Base-by-base conservation (phyloP, 352 stramenopile species). In the Pythium sp. region DNA sequence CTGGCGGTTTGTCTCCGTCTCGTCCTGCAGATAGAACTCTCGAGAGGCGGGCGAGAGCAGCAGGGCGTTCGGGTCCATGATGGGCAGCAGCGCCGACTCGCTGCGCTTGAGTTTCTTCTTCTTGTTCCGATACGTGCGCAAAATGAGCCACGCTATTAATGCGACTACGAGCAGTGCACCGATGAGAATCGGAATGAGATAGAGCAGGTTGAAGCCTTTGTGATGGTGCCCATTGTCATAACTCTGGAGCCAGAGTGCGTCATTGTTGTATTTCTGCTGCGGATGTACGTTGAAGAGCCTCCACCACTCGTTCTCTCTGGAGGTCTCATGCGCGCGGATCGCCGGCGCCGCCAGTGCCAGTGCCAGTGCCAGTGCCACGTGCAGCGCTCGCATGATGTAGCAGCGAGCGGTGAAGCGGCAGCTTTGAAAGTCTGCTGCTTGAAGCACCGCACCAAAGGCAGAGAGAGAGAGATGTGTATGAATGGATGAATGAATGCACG, bases 161-260 rank as follows among this genome's bases (percentile, higher is more conserved):
- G 65, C 20, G 2, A 72, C 0, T 2, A 77, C 41, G 5, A 80
- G 36, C 2, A 70, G 18, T 2, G 67, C 63, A 0, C 34, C 68
- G 0, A 62, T 54, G 36, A 78, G 22, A 63, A 80, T 78, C 49
- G 71, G 68, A 66, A 80, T 72, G 7, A 82, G 64, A 30, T 76
- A 76, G 43, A 78, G 53, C 46, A 78, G 28, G 49, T 82, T 62
- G 64, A 82, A 82, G 46, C 65, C 34, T 5, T 62, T 49, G n/a
- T 14, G 26, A 41, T 41, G 36, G 12, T 41, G 36, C 5, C 15
- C 36, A 41, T 1, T 34, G 34, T 9, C 24, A n/a, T 28, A n/a
- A 11, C 12, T 53, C 38, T 46, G 9, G 12, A 46, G 38, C 38
- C 38, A 46, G 38, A 15, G 38, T 14, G 14, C 38, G 14, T 20